Percentiles rank a stretch among this genome's conserved stretches.
phyloP scores from a whole-genome alignment of 2,329 filamentous ascomycete species.

The Acrodontium crateriforme region DNA sequence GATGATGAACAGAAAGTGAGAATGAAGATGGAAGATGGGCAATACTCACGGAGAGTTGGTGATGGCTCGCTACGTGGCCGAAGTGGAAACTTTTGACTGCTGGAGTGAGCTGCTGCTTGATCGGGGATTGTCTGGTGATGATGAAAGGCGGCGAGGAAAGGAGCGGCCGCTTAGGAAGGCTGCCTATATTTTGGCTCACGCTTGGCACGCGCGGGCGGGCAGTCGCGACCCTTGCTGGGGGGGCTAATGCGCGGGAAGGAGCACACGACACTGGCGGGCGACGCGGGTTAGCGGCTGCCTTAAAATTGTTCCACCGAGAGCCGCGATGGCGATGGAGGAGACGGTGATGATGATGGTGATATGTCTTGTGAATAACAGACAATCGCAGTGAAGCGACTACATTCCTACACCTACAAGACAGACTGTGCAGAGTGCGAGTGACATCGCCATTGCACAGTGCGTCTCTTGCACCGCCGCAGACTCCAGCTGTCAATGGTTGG shows the following conservation, averaged over 20 bases:
- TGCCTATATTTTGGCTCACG: background rate
- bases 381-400: no score
- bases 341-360: no score
- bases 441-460: no score
- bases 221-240: background rate
- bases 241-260: background rate
- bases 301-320: no score
- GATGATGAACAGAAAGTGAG: background rate
- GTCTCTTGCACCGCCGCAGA: no score
- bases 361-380: no score
- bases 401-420: no score
- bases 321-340: no score
- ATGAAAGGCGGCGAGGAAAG: slow-evolving; percentile 12
- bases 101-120: slow-evolving; percentile 8
- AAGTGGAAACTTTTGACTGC: slow-evolving; percentile 15
- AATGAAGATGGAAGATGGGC: slow-evolving; percentile 1
- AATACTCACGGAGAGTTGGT: slow-evolving; percentile 27
- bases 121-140: slow-evolving; percentile 12
- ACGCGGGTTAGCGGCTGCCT: no score
- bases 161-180: slow-evolving; percentile 2
- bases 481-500: no score
- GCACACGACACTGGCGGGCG: slow-evolving; percentile 1
- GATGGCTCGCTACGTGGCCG: slow-evolving; percentile 37
- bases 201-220: background rate
- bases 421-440: no score